Evolutionary conservation across 176 grass and related monocot genomes (phyloP).

Genomic region (barley (Hordeum vulgare)): DNA sequence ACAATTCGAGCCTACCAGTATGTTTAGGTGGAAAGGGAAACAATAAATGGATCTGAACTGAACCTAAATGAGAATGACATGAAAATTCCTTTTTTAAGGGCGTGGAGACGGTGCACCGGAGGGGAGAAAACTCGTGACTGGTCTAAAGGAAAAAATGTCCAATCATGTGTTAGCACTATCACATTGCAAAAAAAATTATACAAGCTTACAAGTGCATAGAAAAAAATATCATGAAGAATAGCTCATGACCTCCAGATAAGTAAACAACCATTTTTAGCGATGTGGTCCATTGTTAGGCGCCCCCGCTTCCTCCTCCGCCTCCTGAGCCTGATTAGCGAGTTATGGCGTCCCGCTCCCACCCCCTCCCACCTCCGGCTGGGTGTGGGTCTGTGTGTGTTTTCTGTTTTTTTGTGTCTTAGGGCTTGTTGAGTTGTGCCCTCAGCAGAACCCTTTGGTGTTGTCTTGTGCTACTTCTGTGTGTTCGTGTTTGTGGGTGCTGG

Average conservation of each 20-base stretch:
- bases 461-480: too few species aligned
- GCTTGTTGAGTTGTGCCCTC: too few species aligned
- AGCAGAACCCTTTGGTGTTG: too few species aligned
- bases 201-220: neutral
- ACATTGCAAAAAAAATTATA: neutral
- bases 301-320: too few species aligned
- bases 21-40: neutral
- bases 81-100: neutral
- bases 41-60: neutral
- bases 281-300: too few species aligned
- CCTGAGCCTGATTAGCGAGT: too few species aligned
- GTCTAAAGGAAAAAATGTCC: neutral
- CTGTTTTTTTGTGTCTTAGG: too few species aligned
- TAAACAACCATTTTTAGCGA: too few species aligned
- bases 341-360: too few species aligned
- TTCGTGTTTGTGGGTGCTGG: too few species aligned
- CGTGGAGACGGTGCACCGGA: neutral
- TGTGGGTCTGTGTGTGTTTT: too few species aligned
- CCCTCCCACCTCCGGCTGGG: too few species aligned
- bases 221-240: neutral
- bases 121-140: neutral
- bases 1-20: neutral
- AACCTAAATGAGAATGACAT: neutral
- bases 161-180: neutral
- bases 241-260: neutral